Percentiles rank a stretch among this genome's conserved stretches.
phyloP scores from a whole-genome alignment of 371 early-diverging fungal genomes.

The Zychaea mexicana region DNA sequence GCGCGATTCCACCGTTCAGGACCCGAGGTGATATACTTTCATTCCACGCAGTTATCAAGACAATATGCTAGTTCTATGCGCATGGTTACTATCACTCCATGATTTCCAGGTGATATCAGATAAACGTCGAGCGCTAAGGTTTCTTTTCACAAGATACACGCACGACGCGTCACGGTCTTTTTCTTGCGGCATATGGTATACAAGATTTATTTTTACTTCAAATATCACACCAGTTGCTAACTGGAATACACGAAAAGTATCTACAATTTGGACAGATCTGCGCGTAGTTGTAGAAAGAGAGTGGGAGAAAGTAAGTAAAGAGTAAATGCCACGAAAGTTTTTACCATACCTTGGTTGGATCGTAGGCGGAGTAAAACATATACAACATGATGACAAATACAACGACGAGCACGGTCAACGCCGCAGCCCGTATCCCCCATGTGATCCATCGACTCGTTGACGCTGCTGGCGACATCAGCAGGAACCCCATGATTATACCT shows the following conservation, averaged over 20 bases:
- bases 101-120: no score
- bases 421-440: conserved; percentile 37
- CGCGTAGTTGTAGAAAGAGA: neutral
- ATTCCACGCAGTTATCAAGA: no score
- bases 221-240: conserved; percentile 7
- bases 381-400: conserved; percentile 41
- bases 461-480: conserved; percentile 49
- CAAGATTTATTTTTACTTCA: neutral
- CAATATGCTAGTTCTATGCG: no score
- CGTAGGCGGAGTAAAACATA: conserved; percentile 50
- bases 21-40: no score
- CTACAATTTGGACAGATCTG: conserved; percentile 52
- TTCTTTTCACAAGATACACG: neutral
- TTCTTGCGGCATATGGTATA: neutral
- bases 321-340: neutral
- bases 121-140: no score
- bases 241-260: conserved; percentile 45
- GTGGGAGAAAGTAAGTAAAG: neutral
- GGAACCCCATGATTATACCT: conserved; percentile 54
- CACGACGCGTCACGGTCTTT: neutral
- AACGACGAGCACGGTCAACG: conserved; percentile 39
- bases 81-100: no score
- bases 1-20: no score
- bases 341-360: conserved; percentile 23
- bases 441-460: conserved; percentile 40